Evolutionary conservation across 2,329 filamentous ascomycete species (phyloP).

Genomic region (Calonectria pseudoturangicola): DNA sequence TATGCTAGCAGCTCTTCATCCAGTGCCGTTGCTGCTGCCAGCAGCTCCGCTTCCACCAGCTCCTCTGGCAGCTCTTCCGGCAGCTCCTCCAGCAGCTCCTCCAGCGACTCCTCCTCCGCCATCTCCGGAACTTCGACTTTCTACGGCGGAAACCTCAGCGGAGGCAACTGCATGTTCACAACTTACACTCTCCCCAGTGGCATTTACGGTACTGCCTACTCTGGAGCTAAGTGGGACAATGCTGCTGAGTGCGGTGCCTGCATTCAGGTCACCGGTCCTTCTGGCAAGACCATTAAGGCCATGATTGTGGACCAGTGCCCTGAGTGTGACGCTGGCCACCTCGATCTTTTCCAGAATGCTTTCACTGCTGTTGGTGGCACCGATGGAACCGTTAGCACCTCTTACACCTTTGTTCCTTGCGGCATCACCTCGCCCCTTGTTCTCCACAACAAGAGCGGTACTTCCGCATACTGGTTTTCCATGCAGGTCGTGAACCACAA

Average conservation of each 20-base stretch:
- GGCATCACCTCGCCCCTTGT: conserved; percentile 64
- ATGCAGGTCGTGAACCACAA: conserved; percentile 79
- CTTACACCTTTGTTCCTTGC: conserved; percentile 62
- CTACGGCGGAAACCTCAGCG: conserved; percentile 73
- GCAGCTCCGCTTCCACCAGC: conserved; percentile 43
- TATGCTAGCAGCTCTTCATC: conserved; percentile 35
- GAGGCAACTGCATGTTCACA: conserved; percentile 78
- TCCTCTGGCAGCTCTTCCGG: conserved; percentile 30
- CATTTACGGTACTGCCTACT: conserved; percentile 77
- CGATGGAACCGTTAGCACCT: conserved; percentile 61
- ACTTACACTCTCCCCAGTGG: conserved; percentile 76
- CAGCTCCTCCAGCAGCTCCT: conserved; percentile 27
- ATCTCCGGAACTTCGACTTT: conserved; percentile 62
- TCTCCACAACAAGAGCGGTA: conserved; percentile 67
- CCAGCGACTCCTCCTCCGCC: conserved; percentile 28
- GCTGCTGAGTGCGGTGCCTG: conserved; percentile 77
- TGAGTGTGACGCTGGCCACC: conserved; percentile 63
- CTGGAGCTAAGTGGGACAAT: conserved; percentile 73
- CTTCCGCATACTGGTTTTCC: conserved; percentile 64
- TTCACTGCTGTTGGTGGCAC: conserved; percentile 62
- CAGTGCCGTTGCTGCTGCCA: conserved; percentile 26
- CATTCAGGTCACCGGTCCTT: conserved; percentile 74
- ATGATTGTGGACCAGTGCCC: conserved; percentile 74
- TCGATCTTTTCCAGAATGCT: conserved; percentile 67
- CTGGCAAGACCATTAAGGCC: conserved; percentile 72